Base-by-base conservation (phyloP, 2,329 filamentous ascomycete genomes). In the Venturia carpophila region DNA sequence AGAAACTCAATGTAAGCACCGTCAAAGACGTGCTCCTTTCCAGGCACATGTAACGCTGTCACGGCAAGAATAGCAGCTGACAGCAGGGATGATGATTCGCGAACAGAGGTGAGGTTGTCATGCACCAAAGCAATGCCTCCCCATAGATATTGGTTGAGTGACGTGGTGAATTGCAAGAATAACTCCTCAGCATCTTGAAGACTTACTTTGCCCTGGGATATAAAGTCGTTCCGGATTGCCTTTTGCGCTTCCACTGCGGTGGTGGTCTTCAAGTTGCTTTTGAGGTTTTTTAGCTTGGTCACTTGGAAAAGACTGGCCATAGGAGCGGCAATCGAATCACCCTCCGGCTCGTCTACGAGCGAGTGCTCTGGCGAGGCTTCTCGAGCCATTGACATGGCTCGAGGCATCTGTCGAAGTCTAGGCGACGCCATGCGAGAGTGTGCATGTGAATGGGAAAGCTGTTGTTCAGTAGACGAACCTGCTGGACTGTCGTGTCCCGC, bases 281-380 rank as follows among this genome's bases (percentile, higher is more conserved):
- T 71, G 65, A 78, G 66, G 58, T 78, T 76, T 39, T 76, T 75
- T 61, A 83, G 72, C 63, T 81, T 80, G 0, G 82, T 83, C 17
- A 83, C 80, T 67, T 83, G 81, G 69, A 82, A 83, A 15, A 83
- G 71, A 70, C 79, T 82, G 63, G 79, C 78, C 80, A 83, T 83
- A 0, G 80, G 80, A 17, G 80, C 79, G 19, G 79, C 76, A 1
- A 82, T 79, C 13, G 39, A 56, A 13, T 60, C 42, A 58, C 39
- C 49, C 21, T 55, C 65, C 9, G 39, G 41, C 24, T 52, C 58
- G 13, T 67, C 66, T 41, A 76, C 76, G 39, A 74, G 71, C 65
- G 76, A 74, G 3, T 75, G 75, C 52, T 79, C 78, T 56, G 76
- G 76, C 0, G 78, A 80, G 27, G 77, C 76, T 56, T 80, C 79